phyloP scores from a whole-genome alignment of 2,329 filamentous ascomycete genomes.

The Karstenula rhodostoma region DNA sequence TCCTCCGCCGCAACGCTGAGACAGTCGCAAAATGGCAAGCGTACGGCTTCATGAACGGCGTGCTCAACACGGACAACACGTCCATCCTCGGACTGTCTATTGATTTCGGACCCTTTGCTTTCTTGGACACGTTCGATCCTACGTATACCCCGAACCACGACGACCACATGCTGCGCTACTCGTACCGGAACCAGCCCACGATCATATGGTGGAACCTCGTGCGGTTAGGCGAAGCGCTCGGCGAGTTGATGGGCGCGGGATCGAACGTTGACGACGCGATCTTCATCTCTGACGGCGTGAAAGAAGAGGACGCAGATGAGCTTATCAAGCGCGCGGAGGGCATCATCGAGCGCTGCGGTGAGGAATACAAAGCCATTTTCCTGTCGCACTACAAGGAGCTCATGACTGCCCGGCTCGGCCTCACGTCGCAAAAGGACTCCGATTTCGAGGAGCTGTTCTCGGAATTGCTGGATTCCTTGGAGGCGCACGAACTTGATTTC shows the following conservation, averaged over 20 bases:
- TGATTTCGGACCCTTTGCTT: conserved; percentile 96
- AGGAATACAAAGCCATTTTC: conserved; percentile 90
- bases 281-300: conserved; percentile 78
- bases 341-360: conserved; percentile 79
- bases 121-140: conserved; percentile 96
- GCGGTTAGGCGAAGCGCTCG: conserved; percentile 85
- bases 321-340: conserved; percentile 82
- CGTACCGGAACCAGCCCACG: conserved; percentile 91
- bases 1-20: conserved; percentile 82
- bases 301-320: conserved; percentile 71
- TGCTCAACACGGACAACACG: conserved; percentile 97
- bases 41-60: conserved; percentile 99
- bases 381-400: conserved; percentile 86
- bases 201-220: conserved; percentile 99
- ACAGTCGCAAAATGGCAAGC: conserved; percentile 96
- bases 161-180: conserved; percentile 85
- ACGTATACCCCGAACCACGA: conserved; percentile 97
- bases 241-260: conserved; percentile 85
- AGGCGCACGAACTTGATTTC: conserved; percentile 86
- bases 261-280: conserved; percentile 72
- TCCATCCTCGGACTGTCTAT: conserved; percentile 88
- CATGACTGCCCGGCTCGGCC: conserved; percentile 81
- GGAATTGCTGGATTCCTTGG: conserved; percentile 81
- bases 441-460: conserved; percentile 86
- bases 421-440: conserved; percentile 71